phyloP scores from a whole-genome alignment of 352 stramenopile species.

The Pilasporangium apinafurcum region DNA sequence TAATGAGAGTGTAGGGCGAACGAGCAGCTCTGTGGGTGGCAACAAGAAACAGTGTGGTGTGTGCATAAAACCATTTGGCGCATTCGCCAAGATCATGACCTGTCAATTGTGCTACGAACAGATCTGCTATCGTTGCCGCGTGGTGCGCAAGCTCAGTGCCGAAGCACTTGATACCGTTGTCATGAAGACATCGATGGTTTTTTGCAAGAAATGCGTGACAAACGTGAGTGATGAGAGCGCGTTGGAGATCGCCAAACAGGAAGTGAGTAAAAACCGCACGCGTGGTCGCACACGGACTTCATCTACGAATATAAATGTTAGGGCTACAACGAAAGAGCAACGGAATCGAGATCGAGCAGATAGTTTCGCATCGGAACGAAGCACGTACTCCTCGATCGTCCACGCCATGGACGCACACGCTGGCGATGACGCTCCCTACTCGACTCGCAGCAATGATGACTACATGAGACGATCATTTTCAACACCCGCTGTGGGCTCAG shows the following conservation, averaged over 20 bases:
- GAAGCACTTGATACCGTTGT: slow-evolving; percentile 30
- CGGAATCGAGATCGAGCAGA: slow-evolving; percentile 7
- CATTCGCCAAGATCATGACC: slow-evolving; percentile 19
- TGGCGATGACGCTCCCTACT: slow-evolving; percentile 11
- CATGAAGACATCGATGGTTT: slow-evolving; percentile 39
- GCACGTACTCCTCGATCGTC: slow-evolving; percentile 31
- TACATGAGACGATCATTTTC: too few relatives aligned
- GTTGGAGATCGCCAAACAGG: slow-evolving; percentile 49
- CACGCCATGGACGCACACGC: slow-evolving; percentile 16
- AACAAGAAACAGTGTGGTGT: slow-evolving; percentile 13
- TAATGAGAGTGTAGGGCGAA: neutral
- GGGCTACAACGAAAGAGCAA: slow-evolving; percentile 1
- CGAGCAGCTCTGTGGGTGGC: neutral
- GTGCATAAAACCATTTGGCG: slow-evolving; percentile 19
- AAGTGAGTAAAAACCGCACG: slow-evolving; percentile 35
- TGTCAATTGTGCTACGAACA: slow-evolving; percentile 39
- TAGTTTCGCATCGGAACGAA: slow-evolving; percentile 32
- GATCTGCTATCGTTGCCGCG: slow-evolving; percentile 37
- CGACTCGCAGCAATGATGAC: neutral
- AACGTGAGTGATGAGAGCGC: slow-evolving; percentile 46
- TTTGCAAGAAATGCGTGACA: slow-evolving; percentile 61
- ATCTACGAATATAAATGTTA: slow-evolving; percentile 12
- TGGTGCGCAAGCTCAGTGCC: slow-evolving; percentile 37
- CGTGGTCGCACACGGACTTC: slow-evolving; percentile 23
- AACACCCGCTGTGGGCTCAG: too few relatives aligned